These are phyloP conservation scores for Fusarium sp. DNA, from an alignment of 2,329 filamentous ascomycete species.

Conservation along the genomic window DNA sequence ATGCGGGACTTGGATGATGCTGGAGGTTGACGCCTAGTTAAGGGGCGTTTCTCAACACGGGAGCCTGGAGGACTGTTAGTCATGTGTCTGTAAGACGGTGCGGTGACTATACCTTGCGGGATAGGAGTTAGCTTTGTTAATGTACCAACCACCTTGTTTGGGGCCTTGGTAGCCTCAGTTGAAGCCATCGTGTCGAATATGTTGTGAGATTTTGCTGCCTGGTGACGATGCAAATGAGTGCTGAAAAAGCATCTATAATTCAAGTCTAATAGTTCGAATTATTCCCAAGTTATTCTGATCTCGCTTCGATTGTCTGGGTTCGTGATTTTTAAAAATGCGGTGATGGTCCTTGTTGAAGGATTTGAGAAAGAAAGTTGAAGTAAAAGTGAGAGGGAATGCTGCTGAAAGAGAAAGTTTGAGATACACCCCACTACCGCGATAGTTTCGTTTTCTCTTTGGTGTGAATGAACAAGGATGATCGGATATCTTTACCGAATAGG, in stretches of 20 bases:
- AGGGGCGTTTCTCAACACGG: slow-evolving; percentile 60
- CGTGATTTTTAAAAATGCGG: neutral
- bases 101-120: slow-evolving; percentile 43
- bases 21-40: slow-evolving; percentile 53
- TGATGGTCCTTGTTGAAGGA: neutral
- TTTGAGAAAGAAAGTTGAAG: neutral
- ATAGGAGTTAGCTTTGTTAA: slow-evolving; percentile 50
- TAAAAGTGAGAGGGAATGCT: slow-evolving; percentile 1
- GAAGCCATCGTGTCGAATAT: slow-evolving; percentile 36
- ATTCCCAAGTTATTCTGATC: neutral
- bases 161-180: slow-evolving; percentile 17
- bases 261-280: neutral
- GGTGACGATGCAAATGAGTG: slow-evolving; percentile 16
- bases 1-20: slow-evolving; percentile 55
- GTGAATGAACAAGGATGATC: neutral
- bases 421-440: slow-evolving; percentile 14
- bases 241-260: neutral
- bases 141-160: slow-evolving; percentile 34
- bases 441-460: neutral
- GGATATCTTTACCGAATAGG: neutral
- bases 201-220: slow-evolving; percentile 23
- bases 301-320: neutral
- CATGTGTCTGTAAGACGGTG: neutral
- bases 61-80: slow-evolving; percentile 50
- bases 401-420: slow-evolving; percentile 9